These are phyloP conservation scores for Thraustochytrium striatum DNA, from an alignment of 352 stramenopile species.

Conservation along the genomic window DNA sequence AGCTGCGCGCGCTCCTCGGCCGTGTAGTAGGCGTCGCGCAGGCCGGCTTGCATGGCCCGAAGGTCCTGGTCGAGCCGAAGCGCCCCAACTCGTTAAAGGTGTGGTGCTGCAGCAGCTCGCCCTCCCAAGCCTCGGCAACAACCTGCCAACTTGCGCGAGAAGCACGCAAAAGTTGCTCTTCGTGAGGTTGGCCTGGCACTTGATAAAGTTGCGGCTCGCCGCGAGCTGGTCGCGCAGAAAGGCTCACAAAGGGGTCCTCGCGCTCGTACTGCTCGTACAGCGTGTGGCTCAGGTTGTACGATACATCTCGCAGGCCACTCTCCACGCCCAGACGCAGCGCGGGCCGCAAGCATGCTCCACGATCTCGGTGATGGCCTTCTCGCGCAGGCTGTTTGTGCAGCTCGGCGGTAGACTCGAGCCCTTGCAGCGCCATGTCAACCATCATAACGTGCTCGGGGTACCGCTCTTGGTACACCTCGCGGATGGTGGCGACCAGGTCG, in stretches of 20 bases:
- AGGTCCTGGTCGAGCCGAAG: conserved; percentile 24
- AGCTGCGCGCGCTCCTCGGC: conserved; percentile 4
- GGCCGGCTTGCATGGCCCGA: not conserved
- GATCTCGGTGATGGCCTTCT: too few relatives aligned
- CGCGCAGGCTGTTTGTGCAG: too few relatives aligned
- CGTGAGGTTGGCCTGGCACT: not conserved
- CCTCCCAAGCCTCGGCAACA: conserved; percentile 13
- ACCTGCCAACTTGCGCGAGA: not conserved
- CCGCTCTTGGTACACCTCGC: not conserved
- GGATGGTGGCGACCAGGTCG: conserved; percentile 9
- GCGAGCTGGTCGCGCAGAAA: too few relatives aligned
- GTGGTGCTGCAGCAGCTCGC: conserved; percentile 11
- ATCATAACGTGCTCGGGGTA: conserved; percentile 21
- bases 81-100: conserved; percentile 32
- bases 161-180: conserved; percentile 13
- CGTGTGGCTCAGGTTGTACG: conserved; percentile 18
- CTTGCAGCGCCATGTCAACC: conserved; percentile 31
- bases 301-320: not conserved
- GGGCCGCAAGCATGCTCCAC: not conserved
- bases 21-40: not conserved
- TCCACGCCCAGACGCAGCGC: not conserved
- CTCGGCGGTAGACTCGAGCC: not conserved
- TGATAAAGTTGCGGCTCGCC: conserved; percentile 42
- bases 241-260: conserved; percentile 43
- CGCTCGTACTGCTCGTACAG: conserved; percentile 29